Percentiles rank a stretch among this genome's conserved stretches.
Evolutionary conservation across 768 basidiomycete genomes (phyloP).

Genomic region (Lactifluus rugatus): DNA sequence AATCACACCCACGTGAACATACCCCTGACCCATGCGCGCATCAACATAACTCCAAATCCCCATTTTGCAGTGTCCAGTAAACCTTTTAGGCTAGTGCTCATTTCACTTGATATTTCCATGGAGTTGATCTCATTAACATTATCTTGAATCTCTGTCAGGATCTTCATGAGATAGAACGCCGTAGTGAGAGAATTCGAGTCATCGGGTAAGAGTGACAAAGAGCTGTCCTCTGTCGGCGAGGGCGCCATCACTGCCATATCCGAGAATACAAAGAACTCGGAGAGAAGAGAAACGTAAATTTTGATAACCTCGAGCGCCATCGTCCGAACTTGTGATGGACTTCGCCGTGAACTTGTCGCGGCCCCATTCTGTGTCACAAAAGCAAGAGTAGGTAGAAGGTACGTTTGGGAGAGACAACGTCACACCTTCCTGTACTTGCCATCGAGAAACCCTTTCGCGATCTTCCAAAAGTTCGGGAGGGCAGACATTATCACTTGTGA

Average conservation of each 20-base stretch:
- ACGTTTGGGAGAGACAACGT: background rate
- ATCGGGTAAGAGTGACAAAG: conserved; percentile 51
- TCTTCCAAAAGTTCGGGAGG: conserved; percentile 90
- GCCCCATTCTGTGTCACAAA: conserved; percentile 21
- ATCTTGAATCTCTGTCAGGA: conserved; percentile 80
- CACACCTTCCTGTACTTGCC: conserved; percentile 84
- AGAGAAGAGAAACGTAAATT: conserved; percentile 74
- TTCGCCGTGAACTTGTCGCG: conserved; percentile 49
- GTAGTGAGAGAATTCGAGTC: conserved; percentile 79
- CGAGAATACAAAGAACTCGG: conserved; percentile 78
- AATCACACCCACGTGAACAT: conserved; percentile 19
- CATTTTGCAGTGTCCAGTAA: conserved; percentile 77
- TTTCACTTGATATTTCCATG: conserved; percentile 77
- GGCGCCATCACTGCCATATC: conserved; percentile 64
- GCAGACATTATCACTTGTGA: conserved; percentile 79
- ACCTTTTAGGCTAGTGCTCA: conserved; percentile 52
- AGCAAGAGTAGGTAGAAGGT: background rate
- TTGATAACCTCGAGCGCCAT: conserved; percentile 86
- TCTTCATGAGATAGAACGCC: conserved; percentile 66
- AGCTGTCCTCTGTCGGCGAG: conserved; percentile 28
- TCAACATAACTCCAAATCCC: conserved; percentile 78
- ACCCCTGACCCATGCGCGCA: conserved; percentile 80
- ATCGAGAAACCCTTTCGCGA: conserved; percentile 83
- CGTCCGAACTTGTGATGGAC: conserved; percentile 70
- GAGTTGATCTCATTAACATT: conserved; percentile 68